Percentiles rank a stretch among this genome's conserved stretches.
Conservation (phyloP, 495 filamentous ascomycete species). For the Podospora conica region DNA sequence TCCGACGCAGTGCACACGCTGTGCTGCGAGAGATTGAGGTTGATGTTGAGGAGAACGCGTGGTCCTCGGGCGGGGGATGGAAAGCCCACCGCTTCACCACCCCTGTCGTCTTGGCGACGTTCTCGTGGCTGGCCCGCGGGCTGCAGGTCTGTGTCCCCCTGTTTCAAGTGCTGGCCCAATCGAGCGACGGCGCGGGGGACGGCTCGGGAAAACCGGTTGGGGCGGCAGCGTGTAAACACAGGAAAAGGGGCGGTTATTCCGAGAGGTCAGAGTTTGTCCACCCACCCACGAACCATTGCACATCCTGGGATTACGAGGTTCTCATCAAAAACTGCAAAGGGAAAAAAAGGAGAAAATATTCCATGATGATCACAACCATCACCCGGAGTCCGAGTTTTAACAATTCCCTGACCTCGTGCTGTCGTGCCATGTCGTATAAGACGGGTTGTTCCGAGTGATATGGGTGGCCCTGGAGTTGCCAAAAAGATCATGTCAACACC, state of each 20-base stretch:
- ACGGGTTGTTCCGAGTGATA: background rate
- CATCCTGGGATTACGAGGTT: no score
- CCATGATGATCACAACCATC: background rate
- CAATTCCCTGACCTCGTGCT: background rate
- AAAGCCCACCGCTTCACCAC: background rate
- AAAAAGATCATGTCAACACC: background rate
- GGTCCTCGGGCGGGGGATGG: background rate
- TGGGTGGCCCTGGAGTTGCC: background rate
- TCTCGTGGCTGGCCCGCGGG: background rate
- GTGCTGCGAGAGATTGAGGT: background rate
- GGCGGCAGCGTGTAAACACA: background rate
- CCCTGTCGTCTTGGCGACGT: background rate
- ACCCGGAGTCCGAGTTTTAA: background rate
- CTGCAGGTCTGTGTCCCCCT: background rate
- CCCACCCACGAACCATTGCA: no score
- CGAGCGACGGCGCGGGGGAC: background rate
- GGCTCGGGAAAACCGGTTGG: background rate
- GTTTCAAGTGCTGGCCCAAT: background rate
- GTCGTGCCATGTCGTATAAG: background rate
- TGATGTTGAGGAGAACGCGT: background rate
- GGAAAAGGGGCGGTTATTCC: background rate
- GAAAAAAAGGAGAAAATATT: background rate
- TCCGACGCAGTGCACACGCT: background rate
- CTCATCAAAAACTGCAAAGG: background rate
- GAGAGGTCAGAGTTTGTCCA: background rate